phyloP scores from a whole-genome alignment of 345 rosid species.

The Pseudoturritis turrita region DNA sequence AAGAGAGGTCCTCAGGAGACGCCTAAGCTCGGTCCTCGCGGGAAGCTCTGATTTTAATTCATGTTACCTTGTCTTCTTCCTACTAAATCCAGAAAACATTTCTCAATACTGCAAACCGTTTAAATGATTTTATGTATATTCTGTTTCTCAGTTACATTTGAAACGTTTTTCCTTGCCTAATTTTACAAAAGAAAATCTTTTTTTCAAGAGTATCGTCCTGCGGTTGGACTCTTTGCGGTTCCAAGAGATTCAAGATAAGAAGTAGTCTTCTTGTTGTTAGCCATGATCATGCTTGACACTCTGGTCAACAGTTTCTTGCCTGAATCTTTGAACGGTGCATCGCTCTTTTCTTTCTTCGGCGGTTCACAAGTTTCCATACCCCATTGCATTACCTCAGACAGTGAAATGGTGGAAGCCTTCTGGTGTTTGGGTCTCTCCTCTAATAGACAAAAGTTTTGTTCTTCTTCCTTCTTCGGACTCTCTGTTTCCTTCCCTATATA shows the following conservation, averaged over 20 bases:
- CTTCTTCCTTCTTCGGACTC: conserved; percentile 17
- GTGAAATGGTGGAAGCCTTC: conserved; percentile 12
- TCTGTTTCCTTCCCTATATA: conserved; percentile 24
- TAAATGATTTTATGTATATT: conserved; percentile 22
- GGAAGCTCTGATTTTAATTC: conserved; percentile 55
- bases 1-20: conserved; percentile 95
- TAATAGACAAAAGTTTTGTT: conserved; percentile 14
- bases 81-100: conserved; percentile 10
- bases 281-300: conserved; percentile 33
- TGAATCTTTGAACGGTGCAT: conserved; percentile 25
- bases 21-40: conserved; percentile 87
- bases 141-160: conserved; percentile 25
- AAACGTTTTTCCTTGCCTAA: neutral
- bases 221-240: conserved; percentile 59
- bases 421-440: conserved; percentile 23
- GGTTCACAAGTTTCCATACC: neutral
- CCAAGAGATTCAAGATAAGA: conserved; percentile 63
- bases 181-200: neutral
- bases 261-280: conserved; percentile 43
- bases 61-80: conserved; percentile 3
- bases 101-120: conserved; percentile 6
- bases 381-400: conserved; percentile 81
- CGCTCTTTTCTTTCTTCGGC: conserved; percentile 22
- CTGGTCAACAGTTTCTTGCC: conserved; percentile 39
- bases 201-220: conserved; percentile 23